These are phyloP conservation scores for Malus hybrid DNA, from an alignment of 331 rosid genomes.

Conservation along the genomic window DNA sequence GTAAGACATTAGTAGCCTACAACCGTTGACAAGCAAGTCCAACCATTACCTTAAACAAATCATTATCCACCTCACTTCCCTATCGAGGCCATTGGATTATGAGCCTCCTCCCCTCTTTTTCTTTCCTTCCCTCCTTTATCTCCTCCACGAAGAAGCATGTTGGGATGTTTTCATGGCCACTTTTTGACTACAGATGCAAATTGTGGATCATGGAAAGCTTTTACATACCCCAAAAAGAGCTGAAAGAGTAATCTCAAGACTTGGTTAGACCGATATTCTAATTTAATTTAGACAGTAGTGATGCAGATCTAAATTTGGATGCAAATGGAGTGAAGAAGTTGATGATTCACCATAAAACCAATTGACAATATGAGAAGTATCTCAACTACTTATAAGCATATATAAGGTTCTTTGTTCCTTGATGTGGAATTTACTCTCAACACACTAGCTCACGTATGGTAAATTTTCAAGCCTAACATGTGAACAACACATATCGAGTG, in stretches of 20 bases:
- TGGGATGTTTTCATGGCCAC: slow-evolving; percentile 32
- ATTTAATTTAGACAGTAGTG: too few relatives aligned
- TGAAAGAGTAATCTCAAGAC: slow-evolving; percentile 33
- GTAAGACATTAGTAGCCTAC: slow-evolving; percentile 10
- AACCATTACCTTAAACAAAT: slow-evolving; percentile 27
- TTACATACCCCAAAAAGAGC: slow-evolving; percentile 28
- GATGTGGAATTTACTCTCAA: too few relatives aligned
- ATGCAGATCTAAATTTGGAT: too few relatives aligned
- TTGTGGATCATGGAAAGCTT: slow-evolving; percentile 48
- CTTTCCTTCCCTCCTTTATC: slow-evolving; percentile 30
- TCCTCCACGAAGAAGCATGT: slow-evolving; percentile 38
- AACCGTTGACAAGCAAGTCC: slow-evolving; percentile 26
- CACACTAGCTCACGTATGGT: too few relatives aligned
- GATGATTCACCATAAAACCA: accelerated
- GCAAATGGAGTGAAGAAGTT: too few relatives aligned
- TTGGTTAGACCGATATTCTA: neutral
- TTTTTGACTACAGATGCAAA: slow-evolving; percentile 63
- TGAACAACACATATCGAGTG: too few relatives aligned
- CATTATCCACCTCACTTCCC: slow-evolving; percentile 26
- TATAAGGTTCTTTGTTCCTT: too few relatives aligned
- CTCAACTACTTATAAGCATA: too few relatives aligned
- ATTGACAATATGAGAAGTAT: accelerated
- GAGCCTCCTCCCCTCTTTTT: slow-evolving; percentile 28
- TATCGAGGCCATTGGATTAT: slow-evolving; percentile 31
- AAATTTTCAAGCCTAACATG: too few relatives aligned